These are phyloP conservation scores for Vaccinium darrowii DNA, from an alignment of 148 eudicot species.

Conservation along the genomic window DNA sequence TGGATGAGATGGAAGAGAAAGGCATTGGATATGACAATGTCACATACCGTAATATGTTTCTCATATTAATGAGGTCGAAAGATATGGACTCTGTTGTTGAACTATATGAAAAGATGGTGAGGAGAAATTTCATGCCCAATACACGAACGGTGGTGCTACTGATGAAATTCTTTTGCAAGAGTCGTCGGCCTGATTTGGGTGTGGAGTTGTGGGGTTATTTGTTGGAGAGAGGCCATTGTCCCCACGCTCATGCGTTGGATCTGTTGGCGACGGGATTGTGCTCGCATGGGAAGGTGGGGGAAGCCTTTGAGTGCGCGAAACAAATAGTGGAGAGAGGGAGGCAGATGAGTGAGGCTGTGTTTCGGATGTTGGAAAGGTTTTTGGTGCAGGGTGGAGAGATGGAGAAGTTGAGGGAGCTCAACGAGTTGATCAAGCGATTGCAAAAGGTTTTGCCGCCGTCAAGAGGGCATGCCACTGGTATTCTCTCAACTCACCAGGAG, in stretches of 20 bases:
- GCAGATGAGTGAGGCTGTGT: constrained; percentile 50
- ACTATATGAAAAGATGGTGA: constrained; percentile 54
- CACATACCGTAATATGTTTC: constrained; percentile 73
- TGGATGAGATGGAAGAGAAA: constrained; percentile 72
- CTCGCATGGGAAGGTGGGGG: constrained; percentile 58
- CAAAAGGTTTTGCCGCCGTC: constrained; percentile 47
- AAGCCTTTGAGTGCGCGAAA: constrained; percentile 68
- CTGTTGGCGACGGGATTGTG: constrained; percentile 69
- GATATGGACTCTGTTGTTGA: constrained; percentile 48
- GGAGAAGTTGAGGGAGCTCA: constrained; percentile 47
- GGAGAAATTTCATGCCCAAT: constrained; percentile 58
- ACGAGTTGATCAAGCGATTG: constrained; percentile 48
- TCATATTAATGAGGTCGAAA: constrained; percentile 53
- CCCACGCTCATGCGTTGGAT: constrained; percentile 82
- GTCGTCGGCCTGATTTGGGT: constrained; percentile 50
- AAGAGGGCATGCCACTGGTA: constrained; percentile 41
- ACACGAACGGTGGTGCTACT: constrained; percentile 77
- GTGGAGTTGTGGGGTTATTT: constrained; percentile 71
- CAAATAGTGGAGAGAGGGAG: constrained; percentile 80
- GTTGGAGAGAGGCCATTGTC: constrained; percentile 69
- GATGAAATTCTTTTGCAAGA: constrained; percentile 78
- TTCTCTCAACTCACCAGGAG: background rate
- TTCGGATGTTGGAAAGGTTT: constrained; percentile 65
- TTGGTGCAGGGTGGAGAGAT: constrained; percentile 46
- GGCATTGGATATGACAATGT: constrained; percentile 50